Evolutionary conservation across 2,329 filamentous ascomycete species (phyloP).

Genomic region (Calonectria pauciramosa): DNA sequence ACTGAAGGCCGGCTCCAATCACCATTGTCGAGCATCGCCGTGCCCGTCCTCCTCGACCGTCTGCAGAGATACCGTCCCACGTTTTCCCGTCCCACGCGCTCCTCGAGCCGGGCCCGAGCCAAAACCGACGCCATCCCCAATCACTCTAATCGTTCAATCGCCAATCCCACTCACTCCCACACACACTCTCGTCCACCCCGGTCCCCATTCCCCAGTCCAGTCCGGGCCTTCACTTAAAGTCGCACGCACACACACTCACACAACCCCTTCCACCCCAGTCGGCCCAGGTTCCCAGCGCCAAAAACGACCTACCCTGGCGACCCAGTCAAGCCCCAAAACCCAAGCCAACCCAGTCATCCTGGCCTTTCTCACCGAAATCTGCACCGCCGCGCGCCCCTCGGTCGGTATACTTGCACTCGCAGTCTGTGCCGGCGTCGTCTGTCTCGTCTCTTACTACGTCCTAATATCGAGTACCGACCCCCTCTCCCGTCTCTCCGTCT

Average conservation of each 20-base stretch:
- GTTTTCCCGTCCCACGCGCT: constrained; percentile 26
- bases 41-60: background rate
- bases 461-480: constrained; percentile 18
- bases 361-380: constrained; percentile 46
- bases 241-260: constrained; percentile 17
- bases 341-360: constrained; percentile 43
- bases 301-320: constrained; percentile 14
- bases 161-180: constrained; percentile 25
- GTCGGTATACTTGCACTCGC: constrained; percentile 27
- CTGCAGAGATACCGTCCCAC: constrained; percentile 13
- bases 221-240: constrained; percentile 22
- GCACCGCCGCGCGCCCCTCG: constrained; percentile 25
- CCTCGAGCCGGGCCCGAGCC: constrained; percentile 7
- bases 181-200: constrained; percentile 7
- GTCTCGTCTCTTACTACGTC: constrained; percentile 19
- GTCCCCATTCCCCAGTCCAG: constrained; percentile 20
- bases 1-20: constrained; percentile 19
- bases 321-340: constrained; percentile 34
- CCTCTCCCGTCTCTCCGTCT: constrained; percentile 30
- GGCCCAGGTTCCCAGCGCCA: constrained; percentile 16
- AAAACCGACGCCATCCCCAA: constrained; percentile 15
- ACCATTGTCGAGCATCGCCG: background rate
- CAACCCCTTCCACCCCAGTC: constrained; percentile 26
- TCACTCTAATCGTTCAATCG: constrained; percentile 10
- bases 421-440: constrained; percentile 26